These are phyloP conservation scores for Kodamaea anthophila DNA, from an alignment of 1,139 yeast genomes.

Conservation along the genomic window DNA sequence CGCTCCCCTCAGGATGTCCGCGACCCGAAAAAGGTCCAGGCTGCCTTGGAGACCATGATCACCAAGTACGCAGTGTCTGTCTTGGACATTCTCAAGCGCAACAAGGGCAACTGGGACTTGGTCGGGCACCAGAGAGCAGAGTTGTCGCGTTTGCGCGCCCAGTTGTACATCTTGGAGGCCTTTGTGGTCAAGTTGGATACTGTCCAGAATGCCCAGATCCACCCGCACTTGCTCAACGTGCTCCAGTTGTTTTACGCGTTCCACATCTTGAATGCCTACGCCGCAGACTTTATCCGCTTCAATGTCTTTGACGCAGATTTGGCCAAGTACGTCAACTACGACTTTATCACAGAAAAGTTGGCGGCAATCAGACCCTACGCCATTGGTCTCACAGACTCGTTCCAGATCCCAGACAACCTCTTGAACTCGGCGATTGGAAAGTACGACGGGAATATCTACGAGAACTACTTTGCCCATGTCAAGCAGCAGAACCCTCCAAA, in stretches of 20 bases:
- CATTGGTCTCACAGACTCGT: slow-evolving; percentile 43
- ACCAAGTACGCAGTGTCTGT: slow-evolving; percentile 21
- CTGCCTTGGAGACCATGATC: slow-evolving; percentile 21
- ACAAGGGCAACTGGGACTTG: slow-evolving; percentile 31
- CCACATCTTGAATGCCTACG: slow-evolving; percentile 31
- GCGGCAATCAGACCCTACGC: slow-evolving; percentile 39
- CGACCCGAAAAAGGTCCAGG: slow-evolving; percentile 12
- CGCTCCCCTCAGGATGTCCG: slow-evolving; percentile 10
- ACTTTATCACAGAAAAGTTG: slow-evolving; percentile 30
- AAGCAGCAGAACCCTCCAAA: slow-evolving; percentile 33
- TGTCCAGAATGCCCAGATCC: slow-evolving; percentile 13
- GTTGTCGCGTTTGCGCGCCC: slow-evolving; percentile 21
- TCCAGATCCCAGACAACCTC: slow-evolving; percentile 41
- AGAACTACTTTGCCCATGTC: slow-evolving; percentile 38
- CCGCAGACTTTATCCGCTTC: slow-evolving; percentile 38
- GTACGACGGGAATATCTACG: slow-evolving; percentile 42
- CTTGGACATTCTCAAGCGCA: slow-evolving; percentile 21
- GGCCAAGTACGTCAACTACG: slow-evolving; percentile 27
- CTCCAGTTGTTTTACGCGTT: slow-evolving; percentile 19
- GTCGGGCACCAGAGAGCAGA: slow-evolving; percentile 21
- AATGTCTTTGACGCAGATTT: slow-evolving; percentile 29
- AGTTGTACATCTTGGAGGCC: slow-evolving; percentile 21
- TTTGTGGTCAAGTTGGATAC: slow-evolving; percentile 14
- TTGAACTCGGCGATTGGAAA: slow-evolving; percentile 40
- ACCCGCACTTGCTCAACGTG: slow-evolving; percentile 17